Evolutionary conservation across 495 filamentous ascomycete species (phyloP).

Genomic region (Pseudoneurospora amorphoporcata): DNA sequence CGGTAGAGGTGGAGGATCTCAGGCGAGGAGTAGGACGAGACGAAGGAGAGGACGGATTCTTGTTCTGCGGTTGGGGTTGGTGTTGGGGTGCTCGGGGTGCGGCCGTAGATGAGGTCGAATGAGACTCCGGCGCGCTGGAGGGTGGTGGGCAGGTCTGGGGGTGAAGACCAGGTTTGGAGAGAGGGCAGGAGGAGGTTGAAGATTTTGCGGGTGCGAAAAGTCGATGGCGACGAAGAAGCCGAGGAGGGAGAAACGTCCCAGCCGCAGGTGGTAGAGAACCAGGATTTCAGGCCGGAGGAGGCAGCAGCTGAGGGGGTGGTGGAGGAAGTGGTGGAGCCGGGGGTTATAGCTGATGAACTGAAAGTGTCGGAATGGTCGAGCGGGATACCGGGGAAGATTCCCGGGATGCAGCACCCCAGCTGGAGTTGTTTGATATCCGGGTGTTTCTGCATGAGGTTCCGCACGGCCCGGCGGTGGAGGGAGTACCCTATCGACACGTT

Average conservation of each 20-base stretch:
- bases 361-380: slow-evolving; percentile 39
- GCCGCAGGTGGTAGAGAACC: slow-evolving; percentile 38
- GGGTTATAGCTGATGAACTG: slow-evolving; percentile 36
- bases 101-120: slow-evolving; percentile 75
- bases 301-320: background rate
- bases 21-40: slow-evolving; percentile 63
- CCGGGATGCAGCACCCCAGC: slow-evolving; percentile 66
- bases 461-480: slow-evolving; percentile 70
- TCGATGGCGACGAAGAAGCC: slow-evolving; percentile 51
- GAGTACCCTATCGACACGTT: slow-evolving; percentile 81
- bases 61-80: background rate
- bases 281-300: slow-evolving; percentile 36
- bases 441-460: slow-evolving; percentile 49
- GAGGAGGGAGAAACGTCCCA: slow-evolving; percentile 46
- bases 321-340: slow-evolving; percentile 22
- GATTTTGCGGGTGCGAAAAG: slow-evolving; percentile 39
- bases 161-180: slow-evolving; percentile 60
- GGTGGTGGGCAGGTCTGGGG: slow-evolving; percentile 60
- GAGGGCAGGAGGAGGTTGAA: slow-evolving; percentile 53
- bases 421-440: slow-evolving; percentile 60
- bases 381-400: slow-evolving; percentile 71
- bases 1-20: slow-evolving; percentile 79
- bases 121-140: slow-evolving; percentile 56
- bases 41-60: slow-evolving; percentile 61
- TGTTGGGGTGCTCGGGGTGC: slow-evolving; percentile 42